Percentiles rank a stretch among this genome's conserved stretches.
These are phyloP conservation scores for Umbilicaria muhlenbergii DNA, from an alignment of 495 filamentous ascomycete genomes.

Conservation along the genomic window DNA sequence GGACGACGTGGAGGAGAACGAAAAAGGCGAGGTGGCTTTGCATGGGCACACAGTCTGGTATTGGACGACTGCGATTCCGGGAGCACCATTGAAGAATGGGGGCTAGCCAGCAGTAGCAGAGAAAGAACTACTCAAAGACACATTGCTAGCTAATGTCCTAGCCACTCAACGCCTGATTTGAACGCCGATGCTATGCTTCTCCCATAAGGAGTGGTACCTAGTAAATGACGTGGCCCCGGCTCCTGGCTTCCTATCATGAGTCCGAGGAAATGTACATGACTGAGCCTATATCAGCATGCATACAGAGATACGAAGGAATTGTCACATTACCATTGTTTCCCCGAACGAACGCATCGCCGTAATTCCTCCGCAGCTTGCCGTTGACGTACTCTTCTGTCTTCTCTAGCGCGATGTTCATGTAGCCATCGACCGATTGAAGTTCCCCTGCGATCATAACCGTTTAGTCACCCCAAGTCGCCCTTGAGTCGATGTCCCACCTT, in stretches of 20 bases:
- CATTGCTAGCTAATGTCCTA: too few relatives aligned
- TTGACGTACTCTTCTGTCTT: slow-evolving; percentile 85
- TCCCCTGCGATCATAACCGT: slow-evolving; percentile 40
- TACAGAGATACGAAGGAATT: neutral
- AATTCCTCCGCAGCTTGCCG: slow-evolving; percentile 61
- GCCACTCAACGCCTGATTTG: too few relatives aligned
- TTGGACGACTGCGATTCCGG: slow-evolving; percentile 27
- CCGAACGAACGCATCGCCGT: slow-evolving; percentile 90
- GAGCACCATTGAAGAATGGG: slow-evolving; percentile 8
- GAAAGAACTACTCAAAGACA: neutral
- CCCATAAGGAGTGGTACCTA: too few relatives aligned
- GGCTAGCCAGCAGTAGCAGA: neutral
- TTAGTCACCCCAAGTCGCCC: neutral
- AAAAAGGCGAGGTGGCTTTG: slow-evolving; percentile 35
- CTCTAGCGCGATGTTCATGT: slow-evolving; percentile 97
- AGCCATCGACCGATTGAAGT: slow-evolving; percentile 92
- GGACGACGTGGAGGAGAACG: slow-evolving; percentile 29
- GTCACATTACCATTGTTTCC: slow-evolving; percentile 73
- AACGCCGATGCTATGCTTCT: too few relatives aligned
- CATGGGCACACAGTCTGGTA: slow-evolving; percentile 36
- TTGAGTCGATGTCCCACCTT: slow-evolving; percentile 38
- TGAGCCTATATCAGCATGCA: slow-evolving; percentile 3
- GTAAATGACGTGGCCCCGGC: too few relatives aligned
- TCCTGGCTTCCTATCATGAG: slow-evolving; percentile 11
- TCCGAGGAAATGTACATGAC: slow-evolving; percentile 70